These are phyloP conservation scores for Sphaerulina vaccinii DNA, from an alignment of 2,329 filamentous ascomycete species.

Conservation along the genomic window DNA sequence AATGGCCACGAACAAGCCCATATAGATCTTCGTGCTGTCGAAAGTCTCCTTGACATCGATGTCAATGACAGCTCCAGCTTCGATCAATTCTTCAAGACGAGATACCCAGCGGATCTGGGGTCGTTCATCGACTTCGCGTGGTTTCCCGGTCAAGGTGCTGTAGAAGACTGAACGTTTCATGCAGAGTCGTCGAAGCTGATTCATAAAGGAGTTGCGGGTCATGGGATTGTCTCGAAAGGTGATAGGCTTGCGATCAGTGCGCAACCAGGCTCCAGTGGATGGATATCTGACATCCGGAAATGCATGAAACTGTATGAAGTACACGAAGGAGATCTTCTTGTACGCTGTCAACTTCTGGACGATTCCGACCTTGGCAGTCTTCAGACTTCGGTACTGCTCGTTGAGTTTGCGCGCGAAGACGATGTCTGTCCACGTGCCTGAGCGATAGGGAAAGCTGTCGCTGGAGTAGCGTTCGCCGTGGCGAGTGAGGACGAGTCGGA, in stretches of 20 bases:
- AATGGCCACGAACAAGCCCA: slow-evolving; percentile 20
- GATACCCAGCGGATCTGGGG: slow-evolving; percentile 12
- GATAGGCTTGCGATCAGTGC: slow-evolving; percentile 16
- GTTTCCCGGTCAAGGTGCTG: slow-evolving; percentile 2
- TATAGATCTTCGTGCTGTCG: slow-evolving; percentile 22
- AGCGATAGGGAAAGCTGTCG: slow-evolving; percentile 5
- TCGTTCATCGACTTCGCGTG: background rate
- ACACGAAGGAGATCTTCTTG: slow-evolving; percentile 22
- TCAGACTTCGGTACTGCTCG: slow-evolving; percentile 18
- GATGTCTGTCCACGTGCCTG: slow-evolving; percentile 19
- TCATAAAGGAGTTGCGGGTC: slow-evolving; percentile 20
- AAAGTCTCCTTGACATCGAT: slow-evolving; percentile 24
- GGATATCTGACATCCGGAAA: slow-evolving; percentile 4
- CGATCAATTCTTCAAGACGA: slow-evolving; percentile 17
- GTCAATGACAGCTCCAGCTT: slow-evolving; percentile 21
- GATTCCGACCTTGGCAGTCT: slow-evolving; percentile 20
- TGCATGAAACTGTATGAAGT: slow-evolving; percentile 23
- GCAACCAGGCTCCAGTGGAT: slow-evolving; percentile 4
- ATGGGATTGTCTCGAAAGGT: slow-evolving; percentile 12
- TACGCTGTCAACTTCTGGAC: slow-evolving; percentile 23
- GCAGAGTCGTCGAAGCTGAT: slow-evolving; percentile 13
- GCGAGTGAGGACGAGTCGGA: slow-evolving; percentile 22
- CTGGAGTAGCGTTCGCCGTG: slow-evolving; percentile 22
- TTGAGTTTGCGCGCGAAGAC: slow-evolving; percentile 15
- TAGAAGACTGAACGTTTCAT: slow-evolving; percentile 12